Conservation (phyloP, 441 rosid genomes). For the Adansonia rubrostipa region DNA sequence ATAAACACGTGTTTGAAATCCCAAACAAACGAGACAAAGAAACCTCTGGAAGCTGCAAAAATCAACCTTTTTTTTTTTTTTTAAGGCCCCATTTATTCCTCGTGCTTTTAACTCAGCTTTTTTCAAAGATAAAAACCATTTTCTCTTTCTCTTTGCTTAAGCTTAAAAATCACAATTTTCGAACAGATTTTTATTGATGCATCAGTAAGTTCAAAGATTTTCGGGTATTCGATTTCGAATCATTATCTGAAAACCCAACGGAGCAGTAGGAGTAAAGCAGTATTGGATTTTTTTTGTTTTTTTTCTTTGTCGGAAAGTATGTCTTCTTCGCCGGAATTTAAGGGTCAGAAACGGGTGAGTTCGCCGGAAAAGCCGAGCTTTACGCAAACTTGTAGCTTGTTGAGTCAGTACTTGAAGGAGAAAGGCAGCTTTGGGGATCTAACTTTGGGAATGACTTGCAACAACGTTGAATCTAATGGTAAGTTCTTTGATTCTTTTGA, state of each 20-base stretch:
- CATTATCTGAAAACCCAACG: too few relatives aligned
- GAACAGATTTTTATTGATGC: too few relatives aligned
- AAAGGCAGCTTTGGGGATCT: slow-evolving; percentile 82
- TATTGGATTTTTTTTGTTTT: too few relatives aligned
- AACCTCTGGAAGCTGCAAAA: slow-evolving; percentile 34
- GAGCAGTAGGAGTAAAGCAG: too few relatives aligned
- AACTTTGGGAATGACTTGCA: slow-evolving; percentile 59
- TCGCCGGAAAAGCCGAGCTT: slow-evolving; percentile 57
- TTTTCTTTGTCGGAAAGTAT: too few relatives aligned
- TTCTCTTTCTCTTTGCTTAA: too few relatives aligned
- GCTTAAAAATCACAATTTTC: too few relatives aligned
- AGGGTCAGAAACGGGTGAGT: slow-evolving; percentile 31
- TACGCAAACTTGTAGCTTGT: slow-evolving; percentile 60
- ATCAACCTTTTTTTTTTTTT: slow-evolving; percentile 16
- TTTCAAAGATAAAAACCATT: too few relatives aligned
- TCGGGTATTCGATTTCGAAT: too few relatives aligned
- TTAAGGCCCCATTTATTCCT: too few relatives aligned
- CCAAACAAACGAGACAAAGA: neutral
- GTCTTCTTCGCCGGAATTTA: slow-evolving; percentile 39
- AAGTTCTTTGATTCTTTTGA: neutral
- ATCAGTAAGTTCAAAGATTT: too few relatives aligned
- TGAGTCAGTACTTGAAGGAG: slow-evolving; percentile 80
- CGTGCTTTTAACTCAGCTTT: too few relatives aligned
- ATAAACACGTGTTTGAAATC: slow-evolving; percentile 46
- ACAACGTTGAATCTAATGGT: slow-evolving; percentile 43